phyloP scores from a whole-genome alignment of 129 eudicot genomes.

The Heracleum sosnowskyi region DNA sequence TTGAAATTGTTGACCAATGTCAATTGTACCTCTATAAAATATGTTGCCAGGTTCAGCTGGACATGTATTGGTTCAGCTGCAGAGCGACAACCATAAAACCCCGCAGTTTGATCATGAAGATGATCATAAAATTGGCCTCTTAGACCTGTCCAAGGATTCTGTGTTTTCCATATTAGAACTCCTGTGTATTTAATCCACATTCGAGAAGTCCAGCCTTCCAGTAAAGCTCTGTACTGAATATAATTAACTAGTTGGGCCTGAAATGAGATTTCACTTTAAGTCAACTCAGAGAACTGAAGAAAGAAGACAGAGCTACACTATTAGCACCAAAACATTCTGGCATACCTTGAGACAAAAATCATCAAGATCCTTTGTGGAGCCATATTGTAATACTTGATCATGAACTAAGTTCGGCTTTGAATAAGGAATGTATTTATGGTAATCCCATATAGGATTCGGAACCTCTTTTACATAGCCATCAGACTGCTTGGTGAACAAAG shows the following conservation, averaged over 20 bases:
- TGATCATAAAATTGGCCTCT: slow-evolving; percentile 98
- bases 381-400: slow-evolving; percentile 81
- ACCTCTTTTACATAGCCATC: slow-evolving; percentile 74
- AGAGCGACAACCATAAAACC: slow-evolving; percentile 90
- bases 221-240: slow-evolving; percentile 78
- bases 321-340: not conserved
- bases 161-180: slow-evolving; percentile 90
- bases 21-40: slow-evolving; percentile 58
- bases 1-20: not conserved
- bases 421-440: slow-evolving; percentile 93
- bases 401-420: slow-evolving; percentile 80
- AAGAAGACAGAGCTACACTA: not conserved
- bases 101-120: slow-evolving; percentile 94
- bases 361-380: slow-evolving; percentile 80
- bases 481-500: slow-evolving; percentile 46
- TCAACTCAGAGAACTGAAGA: slow-evolving; percentile 6
- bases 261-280: slow-evolving; percentile 10
- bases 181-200: slow-evolving; percentile 99
- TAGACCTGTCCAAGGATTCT: slow-evolving; percentile 96
- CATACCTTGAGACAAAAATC: slow-evolving; percentile 95
- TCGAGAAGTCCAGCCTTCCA: slow-evolving; percentile 89
- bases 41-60: slow-evolving; percentile 80
- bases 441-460: slow-evolving; percentile 80
- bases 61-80: slow-evolving; percentile 96
- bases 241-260: slow-evolving; percentile 93